Evolutionary conservation across 2,329 filamentous ascomycete genomes (phyloP), one percentile per base, ranked within the genome.

Genomic region (Cephalotrichum gorgonifer): DNA sequence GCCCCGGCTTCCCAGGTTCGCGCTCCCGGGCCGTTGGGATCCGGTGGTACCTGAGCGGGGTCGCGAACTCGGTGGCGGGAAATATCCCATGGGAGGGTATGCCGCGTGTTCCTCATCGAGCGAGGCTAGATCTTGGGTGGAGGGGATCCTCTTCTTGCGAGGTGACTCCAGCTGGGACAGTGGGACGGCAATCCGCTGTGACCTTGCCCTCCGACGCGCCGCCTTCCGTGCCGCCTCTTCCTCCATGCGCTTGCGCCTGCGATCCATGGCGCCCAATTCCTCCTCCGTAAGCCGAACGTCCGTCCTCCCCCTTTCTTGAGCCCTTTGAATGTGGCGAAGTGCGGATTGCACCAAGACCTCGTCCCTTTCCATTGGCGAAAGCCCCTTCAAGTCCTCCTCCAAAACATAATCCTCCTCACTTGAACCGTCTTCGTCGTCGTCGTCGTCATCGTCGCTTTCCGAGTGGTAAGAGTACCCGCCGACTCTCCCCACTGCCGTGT

Each of bases 251-350:
- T 81, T 78, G 53, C 77, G 70, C 58, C 76, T 74, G 54, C 81
- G 78, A 61, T 91, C 85, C 56, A 95, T 73, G 43, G 88, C 89
- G 53, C 83, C 85, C 57, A 95, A 72, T 64, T 96, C 90, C 48
- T 85, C 81, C 58, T 83, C 78, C 56, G 78, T 88, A 54, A 97
- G 75, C 62, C 83, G 85, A 50, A 96, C 87, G 50, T 94, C 86
- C 42, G 76, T 73, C 64, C 83, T 85, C 54, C 89, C 89, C 59
- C 81, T 81, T 54, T 79, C 79, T 62, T 87, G 82, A 15, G 90
- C 88, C 55, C 81, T 78, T 54, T 83, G 79, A 60, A 96, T 94
- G 55, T 88, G 84, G 57, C 83, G 81, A 64, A 94, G 69, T 38
- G 90, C 90, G 54, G 80, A 80, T 55, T 89, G 83, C 54, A 93